Percentiles rank a stretch among this genome's conserved stretches.
These are phyloP conservation scores for Coemansia sp. DNA, from an alignment of 192 early-diverging fungal genomes.

Conservation along the genomic window DNA sequence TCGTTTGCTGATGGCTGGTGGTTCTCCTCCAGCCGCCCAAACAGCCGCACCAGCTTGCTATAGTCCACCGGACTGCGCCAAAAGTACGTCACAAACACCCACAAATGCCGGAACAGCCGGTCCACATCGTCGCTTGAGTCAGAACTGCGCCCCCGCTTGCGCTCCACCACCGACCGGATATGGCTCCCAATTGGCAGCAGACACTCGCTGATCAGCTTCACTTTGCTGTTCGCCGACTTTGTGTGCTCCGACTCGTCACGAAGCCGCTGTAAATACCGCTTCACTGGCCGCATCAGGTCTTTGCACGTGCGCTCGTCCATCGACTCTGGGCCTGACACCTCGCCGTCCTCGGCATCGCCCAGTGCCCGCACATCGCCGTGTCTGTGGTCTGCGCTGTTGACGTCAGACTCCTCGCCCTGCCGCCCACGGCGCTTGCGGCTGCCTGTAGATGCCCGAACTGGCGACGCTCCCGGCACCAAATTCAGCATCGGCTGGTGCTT, in stretches of 20 bases:
- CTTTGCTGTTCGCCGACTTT: conserved; percentile 54
- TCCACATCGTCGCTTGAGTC: conserved; percentile 27
- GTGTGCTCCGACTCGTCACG: conserved; percentile 55
- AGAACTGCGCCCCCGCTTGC: conserved; percentile 40
- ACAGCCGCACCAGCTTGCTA: conserved; percentile 56
- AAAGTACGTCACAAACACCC: conserved; percentile 69
- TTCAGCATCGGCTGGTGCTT: conserved; percentile 27
- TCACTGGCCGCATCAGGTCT: conserved; percentile 66
- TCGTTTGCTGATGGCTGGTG: conserved; percentile 20
- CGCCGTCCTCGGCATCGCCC: conserved; percentile 34
- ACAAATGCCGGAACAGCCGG: conserved; percentile 59
- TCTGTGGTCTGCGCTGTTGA: conserved; percentile 27
- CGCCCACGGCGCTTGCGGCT: conserved; percentile 40
- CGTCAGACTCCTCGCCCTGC: conserved; percentile 33
- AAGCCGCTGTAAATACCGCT: conserved; percentile 59
- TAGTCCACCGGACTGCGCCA: conserved; percentile 64
- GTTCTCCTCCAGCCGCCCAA: conserved; percentile 56
- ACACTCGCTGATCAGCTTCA: conserved; percentile 59
- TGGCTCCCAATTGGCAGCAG: conserved; percentile 57
- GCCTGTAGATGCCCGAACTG: conserved; percentile 6
- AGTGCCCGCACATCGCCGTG: conserved; percentile 15
- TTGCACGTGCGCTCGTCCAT: conserved; percentile 68
- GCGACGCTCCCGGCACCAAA: conserved; percentile 13
- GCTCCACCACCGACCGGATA: conserved; percentile 47
- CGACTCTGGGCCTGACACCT: conserved; percentile 46